Base-by-base conservation (phyloP, 306 rosid species). In the Fagus crenata region DNA sequence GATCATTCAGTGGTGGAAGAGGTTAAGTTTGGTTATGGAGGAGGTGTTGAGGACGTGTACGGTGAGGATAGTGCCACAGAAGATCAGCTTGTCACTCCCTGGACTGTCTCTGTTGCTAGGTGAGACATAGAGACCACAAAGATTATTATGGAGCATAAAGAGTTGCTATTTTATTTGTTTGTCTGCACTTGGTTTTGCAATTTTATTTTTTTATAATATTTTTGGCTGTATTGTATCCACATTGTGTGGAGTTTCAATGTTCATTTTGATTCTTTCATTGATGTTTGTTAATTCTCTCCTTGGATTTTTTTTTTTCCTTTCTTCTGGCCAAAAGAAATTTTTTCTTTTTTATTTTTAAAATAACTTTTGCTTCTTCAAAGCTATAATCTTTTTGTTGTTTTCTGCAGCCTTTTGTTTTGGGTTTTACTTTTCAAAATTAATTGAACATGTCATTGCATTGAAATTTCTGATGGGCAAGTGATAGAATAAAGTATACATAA, bases 51-150 rank as follows among this genome's bases (percentile, higher is more conserved):
- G 67, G 92, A 90, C 73, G 77, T 82, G 80, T 90, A 92, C 22
- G 93, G 92, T n/a, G 96, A 86, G 81, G 92, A 90, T 74, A 42
- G 79, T 58, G 93, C 91, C 84, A 88, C 97, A 0, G 94, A 86
- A 79, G 96, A 88, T 54, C 96, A 93, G 81, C 90, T 88, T 84
- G 84, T 93, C 81, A 90, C 97, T 31, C 97, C 97, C n/a, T 90
- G 96, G 96, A 80, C 82, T 75, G 83, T 85, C 86, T 90, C 96
- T 1, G 94, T 89, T 60, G 87, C 97, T 8, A 93, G 97, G 97
- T 92, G 43, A 81, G 78, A 13, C 4, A 2, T 18, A 2, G 46
- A 64, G 51, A 46, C 51, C 70, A 17, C 5, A 22, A 39, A 36
- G 33, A 15, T 28, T 15, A 43, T 42, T 9, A 3, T 2, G 55